Base-by-base conservation (phyloP, 805 yeast genomes). In the Metschnikowia cerradonensis region DNA sequence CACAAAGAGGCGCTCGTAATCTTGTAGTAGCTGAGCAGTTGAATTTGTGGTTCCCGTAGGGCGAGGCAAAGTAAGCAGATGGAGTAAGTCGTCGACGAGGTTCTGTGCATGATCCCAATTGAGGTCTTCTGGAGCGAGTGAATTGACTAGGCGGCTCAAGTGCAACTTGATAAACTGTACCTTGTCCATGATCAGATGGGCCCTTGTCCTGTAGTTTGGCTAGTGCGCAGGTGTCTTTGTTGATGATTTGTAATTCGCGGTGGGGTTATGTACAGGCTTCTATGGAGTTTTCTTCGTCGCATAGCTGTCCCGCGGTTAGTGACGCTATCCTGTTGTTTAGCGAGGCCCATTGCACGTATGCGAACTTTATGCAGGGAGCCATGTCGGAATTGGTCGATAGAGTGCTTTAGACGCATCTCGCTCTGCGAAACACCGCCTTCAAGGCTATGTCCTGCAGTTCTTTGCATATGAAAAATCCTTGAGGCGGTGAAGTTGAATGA, bases 101-200 rank as follows among this genome's bases (percentile, higher is more conserved):
- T 71, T 65, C 42, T 66, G 64, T 4, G 57, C 58, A 51, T 66
- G 71, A 39, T 66, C 72, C 1, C 64, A 63, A 1, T 76, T 76
- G 47, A 69, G 64, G 45, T 69, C 74, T 1, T 55, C 31, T 8
- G 79, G 77, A 1, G 72, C 64, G 26, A 74, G 56, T 14, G 73
- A 60, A 42, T 60, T 63, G 37, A 72, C 73, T 34, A 75, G 59
- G 15, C 76, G 60, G 31, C 62, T 63, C 34, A 67, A 53, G 48
- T 74, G 70, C 23, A 69, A 50, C 53, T 60, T 61, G 19, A 69
- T 60, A 42, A 71, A 58, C 55, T 72, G 76, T 38, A 59, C 56
- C 39, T 61, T 59, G 53, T 67, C 47, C 39, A 44, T 44, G 17
- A 19, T 14, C n/a, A 33, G 30, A 70, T 35, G 66, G 58, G n/a